Evolutionary conservation across 1,284 basidiomycete species (phyloP), one percentile per base, ranked within the genome.

Genomic region (Tilletia setariae): DNA sequence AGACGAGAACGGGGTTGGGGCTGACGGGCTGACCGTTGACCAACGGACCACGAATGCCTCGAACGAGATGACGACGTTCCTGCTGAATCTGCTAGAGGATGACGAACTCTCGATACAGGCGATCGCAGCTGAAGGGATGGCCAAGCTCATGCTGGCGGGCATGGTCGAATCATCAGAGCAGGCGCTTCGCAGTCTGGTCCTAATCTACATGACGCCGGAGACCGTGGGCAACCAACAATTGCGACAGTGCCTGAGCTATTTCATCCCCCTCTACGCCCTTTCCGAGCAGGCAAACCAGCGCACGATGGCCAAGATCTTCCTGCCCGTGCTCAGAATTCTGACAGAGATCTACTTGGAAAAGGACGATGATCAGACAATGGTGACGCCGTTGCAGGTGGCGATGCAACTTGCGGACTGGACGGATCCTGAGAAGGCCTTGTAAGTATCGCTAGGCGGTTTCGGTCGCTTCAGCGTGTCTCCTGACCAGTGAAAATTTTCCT

Each of bases 261-360:
- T 98, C 86, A 90, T 98, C 84, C 93, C 94, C 0, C 90, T 94
- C 0, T 98, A 92, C 82, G 93, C 92, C 82, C 94, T 91, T 82
- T 92, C 93, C 0, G 90, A 91, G 0, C 84, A 88, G 1, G 83
- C 82, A 19, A 95, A 97, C 79, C 94, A 97, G 84, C 84, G 87
- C 13, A 85, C 88, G 28, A 88, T 95, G 86, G 89, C 89, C 76
- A 87, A 94, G 92, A 88, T 93, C 64, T 90, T 94, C 80, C 83
- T 92, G n/a, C 84, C 88, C 11, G 87, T 90, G 1, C 91, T 91
- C 69, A 87, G 89, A 56, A 86, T 90, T 64, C 87, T 93, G 1
- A 84, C 87, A 0, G 85, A 86, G n/a, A 86, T 88, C 35, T 89
- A 91, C 74, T 88, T 89, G 59, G 89, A 91, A 21, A 85, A 90